These are phyloP conservation scores for Corylus heterophylla DNA, from an alignment of 306 rosid species.

Conservation along the genomic window DNA sequence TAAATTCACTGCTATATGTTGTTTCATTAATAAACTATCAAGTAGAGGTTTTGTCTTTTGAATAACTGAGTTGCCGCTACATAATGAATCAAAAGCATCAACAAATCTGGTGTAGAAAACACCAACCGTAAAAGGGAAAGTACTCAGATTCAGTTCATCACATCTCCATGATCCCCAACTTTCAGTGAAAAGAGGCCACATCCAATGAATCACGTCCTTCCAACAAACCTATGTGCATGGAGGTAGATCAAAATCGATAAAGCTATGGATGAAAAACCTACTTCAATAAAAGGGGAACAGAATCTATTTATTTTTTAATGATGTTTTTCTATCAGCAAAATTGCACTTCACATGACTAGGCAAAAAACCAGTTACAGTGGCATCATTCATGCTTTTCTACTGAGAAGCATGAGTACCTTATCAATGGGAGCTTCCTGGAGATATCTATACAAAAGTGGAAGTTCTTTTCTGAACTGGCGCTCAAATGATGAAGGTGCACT, in stretches of 20 bases:
- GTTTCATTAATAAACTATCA: background rate
- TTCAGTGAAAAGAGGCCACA: constrained; percentile 91
- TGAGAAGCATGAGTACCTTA: constrained; percentile 49
- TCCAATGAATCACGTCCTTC: constrained; percentile 86
- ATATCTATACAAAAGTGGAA: constrained; percentile 60
- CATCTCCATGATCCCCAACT: constrained; percentile 83
- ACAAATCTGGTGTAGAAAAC: constrained; percentile 1
- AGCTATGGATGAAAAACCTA: constrained; percentile 3
- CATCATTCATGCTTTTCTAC: background rate
- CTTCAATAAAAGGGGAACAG: constrained; percentile 4
- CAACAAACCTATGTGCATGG: constrained; percentile 54
- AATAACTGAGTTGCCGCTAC: constrained; percentile 13
- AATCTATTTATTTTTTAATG: background rate
- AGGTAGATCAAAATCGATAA: constrained; percentile 12
- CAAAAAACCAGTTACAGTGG: background rate
- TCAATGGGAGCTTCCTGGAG: constrained; percentile 57
- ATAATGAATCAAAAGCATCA: background rate
- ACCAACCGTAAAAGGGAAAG: constrained; percentile 77
- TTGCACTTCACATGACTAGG: constrained; percentile 4
- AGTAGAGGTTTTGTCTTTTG: background rate
- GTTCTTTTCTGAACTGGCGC: constrained; percentile 60
- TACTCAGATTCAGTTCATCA: constrained; percentile 59
- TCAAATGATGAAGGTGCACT: constrained; percentile 85
- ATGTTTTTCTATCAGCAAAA: constrained; percentile 2
- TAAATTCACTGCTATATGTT: background rate